These are phyloP conservation scores for Backusella luteola DNA, from an alignment of 192 early-diverging fungal species.

Conservation along the genomic window DNA sequence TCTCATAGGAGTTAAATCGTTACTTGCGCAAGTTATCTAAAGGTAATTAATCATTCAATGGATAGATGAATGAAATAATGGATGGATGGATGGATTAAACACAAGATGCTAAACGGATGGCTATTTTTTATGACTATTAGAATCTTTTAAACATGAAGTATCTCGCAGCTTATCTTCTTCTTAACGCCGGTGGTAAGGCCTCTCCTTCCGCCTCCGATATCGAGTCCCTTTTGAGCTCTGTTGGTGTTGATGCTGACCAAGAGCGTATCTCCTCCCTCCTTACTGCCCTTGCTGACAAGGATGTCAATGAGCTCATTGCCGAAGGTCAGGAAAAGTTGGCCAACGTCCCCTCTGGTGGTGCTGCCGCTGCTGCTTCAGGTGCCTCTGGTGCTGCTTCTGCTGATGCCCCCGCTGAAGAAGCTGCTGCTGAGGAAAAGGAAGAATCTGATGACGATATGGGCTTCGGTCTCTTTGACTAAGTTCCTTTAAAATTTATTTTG, in stretches of 20 bases:
- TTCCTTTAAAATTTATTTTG: conserved; percentile 8
- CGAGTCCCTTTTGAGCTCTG: conserved; percentile 81
- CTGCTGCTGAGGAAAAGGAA: conserved; percentile 90
- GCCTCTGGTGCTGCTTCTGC: conserved; percentile 57
- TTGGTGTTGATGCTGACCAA: conserved; percentile 88
- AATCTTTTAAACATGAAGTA: conserved; percentile 75
- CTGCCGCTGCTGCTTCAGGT: conserved; percentile 62
- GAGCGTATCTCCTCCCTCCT: conserved; percentile 78
- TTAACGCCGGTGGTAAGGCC: conserved; percentile 85
- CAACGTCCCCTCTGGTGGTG: conserved; percentile 91
- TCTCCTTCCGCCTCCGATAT: conserved; percentile 78
- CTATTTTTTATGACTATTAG: conserved; percentile 4
- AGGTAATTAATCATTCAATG: background rate
- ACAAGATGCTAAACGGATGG: background rate
- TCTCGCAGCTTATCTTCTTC: conserved; percentile 98
- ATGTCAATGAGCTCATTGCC: conserved; percentile 86
- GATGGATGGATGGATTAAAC: conserved; percentile 19
- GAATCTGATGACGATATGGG: conserved; percentile 91
- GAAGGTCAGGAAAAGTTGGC: conserved; percentile 90
- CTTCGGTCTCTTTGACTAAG: conserved; percentile 98
- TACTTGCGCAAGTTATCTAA: conserved; percentile 21
- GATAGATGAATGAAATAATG: background rate
- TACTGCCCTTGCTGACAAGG: conserved; percentile 84
- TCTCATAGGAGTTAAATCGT: conserved; percentile 30
- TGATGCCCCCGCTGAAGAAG: conserved; percentile 55